These are phyloP conservation scores for Backusella luteola DNA, from an alignment of 192 early-diverging fungal genomes.

Conservation along the genomic window DNA sequence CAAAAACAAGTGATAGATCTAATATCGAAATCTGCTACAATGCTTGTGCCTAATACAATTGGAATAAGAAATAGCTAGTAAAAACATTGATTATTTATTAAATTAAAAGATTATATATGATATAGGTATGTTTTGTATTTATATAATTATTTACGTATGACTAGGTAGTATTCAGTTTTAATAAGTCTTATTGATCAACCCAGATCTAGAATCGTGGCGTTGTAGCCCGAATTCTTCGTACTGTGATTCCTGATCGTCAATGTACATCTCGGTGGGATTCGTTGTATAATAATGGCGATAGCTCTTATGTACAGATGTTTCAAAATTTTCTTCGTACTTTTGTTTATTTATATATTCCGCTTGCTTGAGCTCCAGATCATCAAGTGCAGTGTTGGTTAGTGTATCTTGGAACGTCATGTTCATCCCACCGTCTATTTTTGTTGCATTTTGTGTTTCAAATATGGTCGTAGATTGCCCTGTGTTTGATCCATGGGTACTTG, in stretches of 20 bases:
- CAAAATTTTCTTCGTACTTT: background rate
- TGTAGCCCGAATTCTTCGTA: background rate
- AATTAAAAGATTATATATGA: background rate
- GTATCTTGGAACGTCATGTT: slow-evolving; percentile 13
- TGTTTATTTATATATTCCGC: background rate
- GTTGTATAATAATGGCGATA: background rate
- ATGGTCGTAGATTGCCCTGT: background rate
- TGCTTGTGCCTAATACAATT: too few species aligned
- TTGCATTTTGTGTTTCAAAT: background rate
- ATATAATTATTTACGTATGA: background rate
- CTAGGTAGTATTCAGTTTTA: background rate
- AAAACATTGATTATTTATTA: too few species aligned
- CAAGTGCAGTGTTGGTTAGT: slow-evolving; percentile 5
- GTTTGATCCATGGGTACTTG: background rate
- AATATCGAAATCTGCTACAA: too few species aligned
- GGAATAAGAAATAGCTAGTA: too few species aligned
- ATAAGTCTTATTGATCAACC: background rate
- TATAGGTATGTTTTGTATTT: background rate
- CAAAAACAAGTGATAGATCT: too few species aligned
- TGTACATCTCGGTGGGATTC: background rate
- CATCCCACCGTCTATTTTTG: background rate
- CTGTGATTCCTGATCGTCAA: background rate
- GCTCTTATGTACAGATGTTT: background rate
- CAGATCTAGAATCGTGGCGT: background rate
- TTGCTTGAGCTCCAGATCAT: slow-evolving; percentile 7